Base-by-base conservation (phyloP, 129 eudicot genomes). In the Tagetes patula region DNA sequence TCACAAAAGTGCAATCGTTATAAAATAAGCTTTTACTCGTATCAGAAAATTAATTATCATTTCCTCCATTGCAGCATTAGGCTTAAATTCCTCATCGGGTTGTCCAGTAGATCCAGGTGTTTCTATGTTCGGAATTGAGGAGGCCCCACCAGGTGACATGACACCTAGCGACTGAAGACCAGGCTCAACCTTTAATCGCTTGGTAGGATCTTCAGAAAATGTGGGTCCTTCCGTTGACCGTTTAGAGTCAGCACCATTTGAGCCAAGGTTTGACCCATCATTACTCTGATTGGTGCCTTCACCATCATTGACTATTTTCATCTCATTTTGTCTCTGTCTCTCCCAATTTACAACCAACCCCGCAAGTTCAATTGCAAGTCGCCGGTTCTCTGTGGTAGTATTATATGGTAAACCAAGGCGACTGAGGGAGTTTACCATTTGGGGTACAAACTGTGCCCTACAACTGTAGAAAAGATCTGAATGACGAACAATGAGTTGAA, bases 1-100 rank as follows among this genome's bases (percentile, higher is more conserved):
- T 47, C 39, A 32, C 67, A 40, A n/a, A 74, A 39, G 52, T 74
- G 48, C 11, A 69, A 8, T 67, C 12, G 60, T 36, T 2, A 65
- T 54, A 43, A 69, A 58, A 70, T 34, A 56, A 66, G 48, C 47
- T 47, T 88, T 74, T 84, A 90, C 99, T 69, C 99, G 75, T 63
- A 94, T 94, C 27, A 94, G 89, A 85, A 94, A 94, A 82, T 94
- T 94, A 78, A 94, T 90, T 31, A 94, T 94, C 99, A 94, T 94
- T 84, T 94, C 99, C 77, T 94, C 99, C 99, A 94, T 94, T 3
- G 99, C 99, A 60, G 99, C 99, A 86, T 94, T 94, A 27, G 99
- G 99, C 79, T 90, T 94, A 77, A 90, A 94, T 72, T 94, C 97
- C 78, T 94, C 99, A 83, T 90, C 97, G 56, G 97, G 89, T 80